phyloP scores from a whole-genome alignment of 345 rosid species.

The Clausena lansium region DNA sequence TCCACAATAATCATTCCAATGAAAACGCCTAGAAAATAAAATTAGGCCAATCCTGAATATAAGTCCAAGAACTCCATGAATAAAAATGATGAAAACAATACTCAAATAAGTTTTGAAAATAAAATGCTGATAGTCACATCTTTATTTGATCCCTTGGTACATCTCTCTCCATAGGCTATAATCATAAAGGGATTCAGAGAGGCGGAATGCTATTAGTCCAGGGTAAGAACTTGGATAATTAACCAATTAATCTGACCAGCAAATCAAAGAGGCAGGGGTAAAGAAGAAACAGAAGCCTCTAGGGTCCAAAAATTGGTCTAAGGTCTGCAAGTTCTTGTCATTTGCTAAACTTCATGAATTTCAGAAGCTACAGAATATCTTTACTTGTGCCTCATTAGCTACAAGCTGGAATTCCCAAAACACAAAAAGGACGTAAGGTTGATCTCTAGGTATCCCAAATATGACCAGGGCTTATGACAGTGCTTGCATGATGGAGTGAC shows the following conservation, averaged over 20 bases:
- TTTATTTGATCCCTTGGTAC: not conserved
- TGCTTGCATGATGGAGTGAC: not conserved
- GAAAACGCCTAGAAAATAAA: not conserved
- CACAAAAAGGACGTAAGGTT: not conserved
- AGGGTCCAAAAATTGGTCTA: not conserved
- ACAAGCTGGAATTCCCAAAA: not conserved
- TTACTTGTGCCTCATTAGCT: not conserved
- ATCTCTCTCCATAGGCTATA: not conserved
- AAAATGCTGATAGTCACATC: not conserved
- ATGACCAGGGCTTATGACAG: not conserved
- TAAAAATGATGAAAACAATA: not conserved
- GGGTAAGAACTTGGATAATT: not conserved
- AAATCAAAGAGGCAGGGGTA: not conserved
- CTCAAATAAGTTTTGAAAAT: not conserved
- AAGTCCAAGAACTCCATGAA: not conserved
- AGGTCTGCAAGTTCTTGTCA: not conserved
- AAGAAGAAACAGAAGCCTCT: not conserved
- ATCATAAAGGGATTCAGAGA: not conserved
- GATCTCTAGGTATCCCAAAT: not conserved
- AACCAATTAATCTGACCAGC: not conserved
- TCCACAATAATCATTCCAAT: constrained; percentile 9
- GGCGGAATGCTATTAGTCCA: not conserved
- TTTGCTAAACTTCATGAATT: not conserved
- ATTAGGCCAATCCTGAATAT: not conserved
- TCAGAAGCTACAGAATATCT: not conserved